A percentile compares a stretch with the other conserved stretches of the same genome.
phyloP scores from a whole-genome alignment of 2,329 filamentous ascomycete species.

The Cadophora luteo-olivacea region DNA sequence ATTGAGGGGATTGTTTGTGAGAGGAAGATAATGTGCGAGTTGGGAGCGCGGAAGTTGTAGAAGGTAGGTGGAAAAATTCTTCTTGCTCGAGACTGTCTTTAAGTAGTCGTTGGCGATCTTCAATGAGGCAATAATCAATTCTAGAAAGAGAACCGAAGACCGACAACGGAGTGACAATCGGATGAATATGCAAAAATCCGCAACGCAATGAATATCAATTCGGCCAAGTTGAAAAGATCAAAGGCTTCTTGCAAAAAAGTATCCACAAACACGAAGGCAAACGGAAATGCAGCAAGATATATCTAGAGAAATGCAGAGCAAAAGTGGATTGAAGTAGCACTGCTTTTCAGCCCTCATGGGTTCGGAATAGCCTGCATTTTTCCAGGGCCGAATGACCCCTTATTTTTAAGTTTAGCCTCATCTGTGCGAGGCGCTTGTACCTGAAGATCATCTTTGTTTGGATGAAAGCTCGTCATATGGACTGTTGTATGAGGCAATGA shows the following conservation, averaged over 20 bases:
- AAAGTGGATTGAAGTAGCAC: slow-evolving; percentile 4
- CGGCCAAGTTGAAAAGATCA: background rate
- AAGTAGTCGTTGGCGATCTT: background rate
- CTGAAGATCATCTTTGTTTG: slow-evolving; percentile 14
- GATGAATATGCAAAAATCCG: slow-evolving; percentile 12
- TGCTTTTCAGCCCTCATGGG: slow-evolving; percentile 2
- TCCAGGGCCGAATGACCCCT: slow-evolving; percentile 12
- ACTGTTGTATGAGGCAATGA: slow-evolving; percentile 8
- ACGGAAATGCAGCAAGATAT: slow-evolving; percentile 1
- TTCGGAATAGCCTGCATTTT: slow-evolving; percentile 11
- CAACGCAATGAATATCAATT: background rate
- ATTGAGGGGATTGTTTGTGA: background rate
- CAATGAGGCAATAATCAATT: slow-evolving; percentile 1
- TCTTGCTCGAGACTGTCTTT: background rate
- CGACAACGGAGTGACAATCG: slow-evolving; percentile 6
- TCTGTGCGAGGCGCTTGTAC: slow-evolving; percentile 13
- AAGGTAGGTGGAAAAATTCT: background rate
- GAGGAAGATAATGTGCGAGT: background rate
- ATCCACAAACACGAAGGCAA: slow-evolving; percentile 15
- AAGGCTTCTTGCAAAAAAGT: background rate
- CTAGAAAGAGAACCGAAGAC: background rate
- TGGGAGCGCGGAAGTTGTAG: background rate
- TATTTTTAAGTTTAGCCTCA: slow-evolving; percentile 5
- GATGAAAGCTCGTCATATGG: slow-evolving; percentile 2
- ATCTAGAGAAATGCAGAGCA: slow-evolving; percentile 2